These are phyloP conservation scores for Artemisia argyi DNA, from an alignment of 129 eudicot species.

Conservation along the genomic window DNA sequence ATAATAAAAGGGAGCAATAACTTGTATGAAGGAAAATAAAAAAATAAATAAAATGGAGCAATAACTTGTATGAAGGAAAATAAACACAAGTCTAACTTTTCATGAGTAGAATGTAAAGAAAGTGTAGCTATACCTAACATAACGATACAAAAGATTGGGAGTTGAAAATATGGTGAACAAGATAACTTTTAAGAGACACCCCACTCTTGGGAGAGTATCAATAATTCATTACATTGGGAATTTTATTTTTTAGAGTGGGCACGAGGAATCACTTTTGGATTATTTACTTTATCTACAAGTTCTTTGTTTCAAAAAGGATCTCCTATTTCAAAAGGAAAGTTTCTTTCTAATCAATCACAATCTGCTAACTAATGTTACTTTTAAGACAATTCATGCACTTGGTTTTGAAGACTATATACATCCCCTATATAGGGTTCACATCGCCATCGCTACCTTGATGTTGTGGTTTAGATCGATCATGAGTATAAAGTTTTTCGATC, in stretches of 20 bases:
- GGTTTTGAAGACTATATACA: background rate
- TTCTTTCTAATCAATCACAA: background rate
- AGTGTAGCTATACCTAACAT: background rate
- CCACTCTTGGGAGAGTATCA: slow-evolving; percentile 4
- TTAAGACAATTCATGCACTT: background rate
- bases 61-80: no score
- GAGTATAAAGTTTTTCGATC: no score
- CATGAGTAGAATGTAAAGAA: background rate
- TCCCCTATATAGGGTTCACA: background rate
- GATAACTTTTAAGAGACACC: slow-evolving; percentile 9
- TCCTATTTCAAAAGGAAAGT: no score
- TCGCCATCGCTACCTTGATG: no score
- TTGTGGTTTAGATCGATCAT: no score
- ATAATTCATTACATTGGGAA: slow-evolving; percentile 1
- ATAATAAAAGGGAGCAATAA: no score
- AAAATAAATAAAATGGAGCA: no score
- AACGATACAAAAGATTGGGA: background rate
- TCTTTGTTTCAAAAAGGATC: background rate
- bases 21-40: no score
- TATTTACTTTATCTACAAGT: slow-evolving; percentile 5
- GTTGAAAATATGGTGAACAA: background rate
- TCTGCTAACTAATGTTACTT: no score
- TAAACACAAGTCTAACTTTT: background rate
- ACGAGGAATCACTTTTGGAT: background rate
- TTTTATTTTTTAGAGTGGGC: slow-evolving; percentile 14